Base-by-base conservation (phyloP, 805 yeast species). In the Saturnispora quitensis region DNA sequence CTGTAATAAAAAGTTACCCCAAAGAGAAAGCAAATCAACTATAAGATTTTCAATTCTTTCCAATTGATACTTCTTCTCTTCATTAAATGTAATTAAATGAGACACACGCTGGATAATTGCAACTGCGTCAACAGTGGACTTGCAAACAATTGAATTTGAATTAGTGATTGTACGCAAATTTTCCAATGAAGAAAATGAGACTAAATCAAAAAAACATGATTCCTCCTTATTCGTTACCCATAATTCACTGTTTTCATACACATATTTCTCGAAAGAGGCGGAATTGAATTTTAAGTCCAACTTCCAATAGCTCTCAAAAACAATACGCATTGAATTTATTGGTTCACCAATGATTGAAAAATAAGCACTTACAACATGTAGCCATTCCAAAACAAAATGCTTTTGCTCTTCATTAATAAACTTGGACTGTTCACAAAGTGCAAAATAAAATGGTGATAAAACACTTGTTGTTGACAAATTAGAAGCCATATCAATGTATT, bases 371-470 rank as follows among this genome's bases (percentile, higher is more conserved):
- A 79, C 74, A 1, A 74, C 58, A 9, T 70, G 60, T 1, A 86
- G 50, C 89, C 90, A 86, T 15, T 46, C n/a, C 3, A 45, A 27
- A 18, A 62, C 53, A 8, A 46, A 64, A 60, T 20, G 70, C n/a
- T 44, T 42, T 0, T 58, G 51, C 12, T 53, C 54, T 12, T 65
- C 67, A 5, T 73, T 68, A 10, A 79, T 74, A 61, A 74, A 86
- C 49, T 73, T 71, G 66, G 84, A 76, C 62, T 89, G 97, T 56
- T 89, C 97, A 44, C 80, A 64, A 3, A 83, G 58, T 0, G 83
- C 74, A 13, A 80, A 70, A 2, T 75, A 57, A 48, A 84, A 74
- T 0, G 89, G 86, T 53, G 89, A 81, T 4, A 55, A 43, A 36
- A 48, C 60, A 31, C 44, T 60, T 15, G 33, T 45, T 18, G 17